Evolutionary conservation across 2,329 filamentous ascomycete genomes (phyloP).

Genomic region (Metarhizium album): DNA sequence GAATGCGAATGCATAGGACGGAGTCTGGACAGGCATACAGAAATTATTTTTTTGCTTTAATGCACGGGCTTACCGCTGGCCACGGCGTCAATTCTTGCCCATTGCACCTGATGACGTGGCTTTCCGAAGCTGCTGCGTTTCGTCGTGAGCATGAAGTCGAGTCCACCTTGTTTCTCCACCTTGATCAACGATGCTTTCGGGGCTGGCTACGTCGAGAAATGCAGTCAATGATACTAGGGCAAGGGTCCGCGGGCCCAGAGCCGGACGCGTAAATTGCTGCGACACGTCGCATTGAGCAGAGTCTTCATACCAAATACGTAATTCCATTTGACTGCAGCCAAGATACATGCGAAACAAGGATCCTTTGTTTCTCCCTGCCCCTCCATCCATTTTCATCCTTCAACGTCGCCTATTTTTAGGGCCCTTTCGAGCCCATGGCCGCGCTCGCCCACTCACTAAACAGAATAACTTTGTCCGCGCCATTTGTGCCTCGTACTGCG

Average conservation of each 20-base stretch:
- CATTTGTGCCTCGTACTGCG: not conserved
- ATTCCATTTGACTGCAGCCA: not conserved
- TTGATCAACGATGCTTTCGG: too few relatives aligned
- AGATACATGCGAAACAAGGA: not conserved
- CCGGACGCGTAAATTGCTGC: not conserved
- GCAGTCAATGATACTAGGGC: too few relatives aligned
- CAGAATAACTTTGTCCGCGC: not conserved
- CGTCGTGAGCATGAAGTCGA: too few relatives aligned
- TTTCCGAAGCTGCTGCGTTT: not conserved
- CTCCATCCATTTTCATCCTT: not conserved
- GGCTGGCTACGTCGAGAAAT: too few relatives aligned
- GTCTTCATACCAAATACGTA: not conserved
- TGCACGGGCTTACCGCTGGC: not conserved
- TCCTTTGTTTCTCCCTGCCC: not conserved
- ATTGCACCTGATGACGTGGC: not conserved
- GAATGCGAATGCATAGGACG: constrained; percentile 2
- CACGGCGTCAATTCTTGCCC: not conserved
- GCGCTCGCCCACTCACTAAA: not conserved
- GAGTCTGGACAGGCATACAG: not conserved
- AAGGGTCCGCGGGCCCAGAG: too few relatives aligned
- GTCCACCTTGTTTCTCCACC: too few relatives aligned
- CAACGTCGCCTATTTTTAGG: not conserved
- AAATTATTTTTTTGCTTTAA: not conserved
- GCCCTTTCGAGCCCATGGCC: not conserved
- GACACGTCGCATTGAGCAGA: not conserved